Conservation (phyloP, 1,284 basidiomycete species). For the Pterula multifida region DNA sequence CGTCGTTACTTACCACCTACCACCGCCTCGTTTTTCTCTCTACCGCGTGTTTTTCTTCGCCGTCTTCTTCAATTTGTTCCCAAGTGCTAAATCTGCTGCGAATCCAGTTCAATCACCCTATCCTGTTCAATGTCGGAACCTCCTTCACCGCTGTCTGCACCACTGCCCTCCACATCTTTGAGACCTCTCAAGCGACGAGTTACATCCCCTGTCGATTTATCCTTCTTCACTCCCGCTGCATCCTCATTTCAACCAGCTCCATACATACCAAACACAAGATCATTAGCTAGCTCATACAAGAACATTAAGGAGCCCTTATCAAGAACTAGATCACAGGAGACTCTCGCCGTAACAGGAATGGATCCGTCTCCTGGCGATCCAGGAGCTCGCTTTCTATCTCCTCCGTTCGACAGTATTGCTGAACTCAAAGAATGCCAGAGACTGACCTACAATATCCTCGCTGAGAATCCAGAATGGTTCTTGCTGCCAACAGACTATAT, state of each 20-base stretch:
- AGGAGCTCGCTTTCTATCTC: constrained; percentile 52
- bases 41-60: background rate
- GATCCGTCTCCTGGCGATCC: constrained; percentile 56
- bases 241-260: constrained; percentile 48
- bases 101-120: constrained; percentile 6
- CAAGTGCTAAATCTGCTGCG: too few species aligned
- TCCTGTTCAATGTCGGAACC: constrained; percentile 5
- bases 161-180: constrained; percentile 8
- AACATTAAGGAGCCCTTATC: constrained; percentile 16
- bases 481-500: constrained; percentile 55
- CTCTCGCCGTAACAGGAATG: constrained; percentile 34
- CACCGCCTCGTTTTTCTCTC: constrained; percentile 1
- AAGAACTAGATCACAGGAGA: constrained; percentile 6
- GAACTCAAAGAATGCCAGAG: constrained; percentile 49
- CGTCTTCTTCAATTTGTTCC: constrained; percentile 9
- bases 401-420: constrained; percentile 57
- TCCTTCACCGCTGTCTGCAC: constrained; percentile 1
- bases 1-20: background rate
- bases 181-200: constrained; percentile 38
- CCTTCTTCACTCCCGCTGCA: constrained; percentile 48
- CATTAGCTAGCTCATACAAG: constrained; percentile 12
- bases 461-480: constrained; percentile 66
- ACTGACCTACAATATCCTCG: constrained; percentile 54
- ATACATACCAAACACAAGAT: constrained; percentile 29
- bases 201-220: constrained; percentile 28